Percentiles rank a stretch among this genome's conserved stretches.
Evolutionary conservation across 1,139 yeast genomes (phyloP).

Genomic region (Hanseniaspora sp.): DNA sequence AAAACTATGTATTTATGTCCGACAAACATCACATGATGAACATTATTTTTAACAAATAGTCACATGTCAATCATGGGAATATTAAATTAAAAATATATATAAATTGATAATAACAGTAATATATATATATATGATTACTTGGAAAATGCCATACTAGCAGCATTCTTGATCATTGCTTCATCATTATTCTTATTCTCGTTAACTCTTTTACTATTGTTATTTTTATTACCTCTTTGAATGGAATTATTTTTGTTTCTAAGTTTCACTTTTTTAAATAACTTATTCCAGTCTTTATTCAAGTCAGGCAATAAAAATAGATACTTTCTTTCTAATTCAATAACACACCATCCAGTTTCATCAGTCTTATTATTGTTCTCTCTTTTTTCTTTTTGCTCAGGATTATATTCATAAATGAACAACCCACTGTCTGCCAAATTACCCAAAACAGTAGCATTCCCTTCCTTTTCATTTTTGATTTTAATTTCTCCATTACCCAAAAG

Average conservation of each 20-base stretch:
- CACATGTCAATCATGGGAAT: background rate
- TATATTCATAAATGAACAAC: constrained; percentile 7
- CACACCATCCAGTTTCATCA: constrained; percentile 1
- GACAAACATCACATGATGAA: too few relatives aligned
- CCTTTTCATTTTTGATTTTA: background rate
- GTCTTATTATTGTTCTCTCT: background rate
- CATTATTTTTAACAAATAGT: too few relatives aligned
- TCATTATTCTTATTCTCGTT: background rate
- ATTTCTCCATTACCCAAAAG: background rate
- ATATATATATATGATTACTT: background rate
- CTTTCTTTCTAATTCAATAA: constrained; percentile 3
- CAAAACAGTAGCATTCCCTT: background rate
- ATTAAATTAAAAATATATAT: background rate
- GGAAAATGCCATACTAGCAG: constrained; percentile 7
- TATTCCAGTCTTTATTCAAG: constrained; percentile 12
- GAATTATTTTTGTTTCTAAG: background rate
- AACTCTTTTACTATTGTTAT: background rate
- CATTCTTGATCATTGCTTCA: constrained; percentile 12
- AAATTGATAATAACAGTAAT: too few relatives aligned
- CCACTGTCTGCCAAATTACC: background rate
- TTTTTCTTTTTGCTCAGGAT: background rate
- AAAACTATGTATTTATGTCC: too few relatives aligned
- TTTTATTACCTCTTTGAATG: too few relatives aligned
- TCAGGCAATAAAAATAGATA: constrained; percentile 1
- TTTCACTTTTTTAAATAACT: constrained; percentile 8